Conservation (phyloP, 106 monocot genomes). For the Gastrodia elata region DNA sequence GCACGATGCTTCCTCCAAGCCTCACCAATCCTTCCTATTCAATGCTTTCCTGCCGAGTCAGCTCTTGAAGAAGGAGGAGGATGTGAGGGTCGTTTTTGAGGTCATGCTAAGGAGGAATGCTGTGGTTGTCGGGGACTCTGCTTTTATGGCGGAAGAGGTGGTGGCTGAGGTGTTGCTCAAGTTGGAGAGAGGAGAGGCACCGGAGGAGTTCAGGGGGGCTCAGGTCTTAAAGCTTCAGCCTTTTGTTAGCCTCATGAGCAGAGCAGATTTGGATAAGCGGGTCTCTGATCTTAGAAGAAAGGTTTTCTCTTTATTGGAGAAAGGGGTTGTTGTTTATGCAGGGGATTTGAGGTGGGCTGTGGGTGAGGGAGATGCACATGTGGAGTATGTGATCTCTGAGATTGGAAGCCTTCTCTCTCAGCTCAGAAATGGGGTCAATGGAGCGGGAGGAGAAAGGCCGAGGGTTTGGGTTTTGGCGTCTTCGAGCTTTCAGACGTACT, state of each 20-base stretch:
- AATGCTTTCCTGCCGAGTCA: constrained; percentile 30
- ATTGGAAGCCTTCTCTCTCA: constrained; percentile 48
- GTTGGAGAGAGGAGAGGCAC: constrained; percentile 68
- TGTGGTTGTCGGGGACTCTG: constrained; percentile 79
- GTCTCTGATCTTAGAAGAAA: constrained; percentile 56
- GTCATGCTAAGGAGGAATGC: constrained; percentile 42
- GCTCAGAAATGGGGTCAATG: constrained; percentile 17
- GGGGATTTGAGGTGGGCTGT: constrained; percentile 78
- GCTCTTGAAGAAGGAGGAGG: constrained; percentile 44
- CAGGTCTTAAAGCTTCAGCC: constrained; percentile 58
- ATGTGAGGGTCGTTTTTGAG: constrained; percentile 50
- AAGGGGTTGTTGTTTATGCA: constrained; percentile 28
- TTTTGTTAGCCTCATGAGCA: constrained; percentile 55
- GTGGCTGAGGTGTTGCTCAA: constrained; percentile 43
- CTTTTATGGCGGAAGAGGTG: constrained; percentile 39
- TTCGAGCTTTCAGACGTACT: constrained; percentile 75
- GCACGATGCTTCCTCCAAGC: constrained; percentile 18
- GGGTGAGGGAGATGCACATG: constrained; percentile 27
- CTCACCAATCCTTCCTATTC: constrained; percentile 19
- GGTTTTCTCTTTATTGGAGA: constrained; percentile 21
- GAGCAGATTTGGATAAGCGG: constrained; percentile 45
- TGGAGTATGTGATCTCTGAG: constrained; percentile 50
- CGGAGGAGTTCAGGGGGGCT: constrained; percentile 50
- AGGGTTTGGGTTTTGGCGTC: constrained; percentile 73
- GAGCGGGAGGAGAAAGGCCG: constrained; percentile 5